Percentiles rank a stretch among this genome's conserved stretches.
Evolutionary conservation across 2,329 filamentous ascomycete genomes (phyloP).

Genomic region (Colletotrichum higginsianum): DNA sequence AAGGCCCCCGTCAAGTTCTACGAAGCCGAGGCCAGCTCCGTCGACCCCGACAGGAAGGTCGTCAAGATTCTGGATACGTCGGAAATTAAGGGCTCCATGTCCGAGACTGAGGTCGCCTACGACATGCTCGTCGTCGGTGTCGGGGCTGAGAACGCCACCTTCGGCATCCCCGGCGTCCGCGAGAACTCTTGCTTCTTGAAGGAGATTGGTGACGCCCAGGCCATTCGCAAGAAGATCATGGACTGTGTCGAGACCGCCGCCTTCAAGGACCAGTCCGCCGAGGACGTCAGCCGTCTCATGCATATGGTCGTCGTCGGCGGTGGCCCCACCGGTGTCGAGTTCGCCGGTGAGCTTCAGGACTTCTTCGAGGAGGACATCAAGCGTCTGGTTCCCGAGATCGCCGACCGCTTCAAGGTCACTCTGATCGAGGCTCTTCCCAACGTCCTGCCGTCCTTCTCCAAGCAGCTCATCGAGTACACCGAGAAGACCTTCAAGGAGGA

Average conservation of each 20-base stretch:
- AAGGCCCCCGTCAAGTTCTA: slow-evolving; percentile 95
- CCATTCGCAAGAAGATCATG: slow-evolving; percentile 99
- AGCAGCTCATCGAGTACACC: slow-evolving; percentile 99
- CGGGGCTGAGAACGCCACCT: slow-evolving; percentile 98
- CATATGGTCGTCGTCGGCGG: slow-evolving; percentile 98
- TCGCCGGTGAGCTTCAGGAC: slow-evolving; percentile 97
- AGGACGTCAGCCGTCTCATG: slow-evolving; percentile 93
- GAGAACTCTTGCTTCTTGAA: slow-evolving; percentile 99
- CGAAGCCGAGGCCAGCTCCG: slow-evolving; percentile 96
- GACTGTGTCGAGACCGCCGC: slow-evolving; percentile 98
- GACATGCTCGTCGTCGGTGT: slow-evolving; percentile 99
- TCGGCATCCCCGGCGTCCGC: slow-evolving; percentile 94
- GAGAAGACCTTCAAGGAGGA: slow-evolving; percentile 99
- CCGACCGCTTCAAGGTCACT: slow-evolving; percentile 95
- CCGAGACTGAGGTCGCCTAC: slow-evolving; percentile 91
- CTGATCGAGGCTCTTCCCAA: slow-evolving; percentile 97
- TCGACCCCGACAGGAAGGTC: slow-evolving; percentile 92
- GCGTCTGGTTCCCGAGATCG: slow-evolving; percentile 97
- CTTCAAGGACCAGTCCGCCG: slow-evolving; percentile 93
- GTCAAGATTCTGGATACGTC: slow-evolving; percentile 93
- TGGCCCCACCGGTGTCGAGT: slow-evolving; percentile 97
- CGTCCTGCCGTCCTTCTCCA: slow-evolving; percentile 97
- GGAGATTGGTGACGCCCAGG: slow-evolving; percentile 96
- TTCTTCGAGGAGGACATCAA: slow-evolving; percentile 99
- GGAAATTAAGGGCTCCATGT: slow-evolving; percentile 87